Conservation (phyloP, 1,284 basidiomycete species). For the Trichosporon sp. region DNA sequence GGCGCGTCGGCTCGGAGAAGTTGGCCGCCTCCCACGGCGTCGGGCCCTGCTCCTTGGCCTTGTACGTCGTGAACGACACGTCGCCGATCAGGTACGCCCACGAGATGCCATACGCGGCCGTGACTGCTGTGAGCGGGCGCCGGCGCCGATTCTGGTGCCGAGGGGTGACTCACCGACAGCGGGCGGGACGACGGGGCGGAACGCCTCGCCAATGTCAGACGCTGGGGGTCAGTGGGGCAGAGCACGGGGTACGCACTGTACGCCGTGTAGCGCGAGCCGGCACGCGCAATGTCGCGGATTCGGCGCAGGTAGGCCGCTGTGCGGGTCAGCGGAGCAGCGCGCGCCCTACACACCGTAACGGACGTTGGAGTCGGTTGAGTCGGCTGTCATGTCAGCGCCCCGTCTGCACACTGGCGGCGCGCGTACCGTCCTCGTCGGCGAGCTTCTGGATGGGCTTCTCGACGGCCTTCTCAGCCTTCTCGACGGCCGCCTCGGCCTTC, state of each 20-base stretch:
- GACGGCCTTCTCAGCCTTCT: conserved; percentile 6
- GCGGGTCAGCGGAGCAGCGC: conserved; percentile 33
- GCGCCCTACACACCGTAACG: conserved; percentile 42
- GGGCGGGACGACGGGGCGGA: conserved; percentile 79
- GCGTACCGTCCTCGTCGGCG: conserved; percentile 9
- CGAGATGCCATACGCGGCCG: conserved; percentile 71
- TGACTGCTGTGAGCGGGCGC: conserved; percentile 28
- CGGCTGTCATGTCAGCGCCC: conserved; percentile 24
- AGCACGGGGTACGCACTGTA: conserved; percentile 57
- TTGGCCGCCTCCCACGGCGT: conserved; percentile 66
- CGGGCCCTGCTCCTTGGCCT: conserved; percentile 69
- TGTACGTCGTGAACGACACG: conserved; percentile 87
- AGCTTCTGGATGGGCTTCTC: conserved; percentile 5
- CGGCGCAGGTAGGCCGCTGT: conserved; percentile 73
- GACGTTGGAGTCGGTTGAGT: conserved; percentile 48
- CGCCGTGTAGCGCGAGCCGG: conserved; percentile 70
- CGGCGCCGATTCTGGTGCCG: not conserved
- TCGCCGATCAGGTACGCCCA: conserved; percentile 75
- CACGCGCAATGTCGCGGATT: conserved; percentile 68
- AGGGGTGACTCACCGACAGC: conserved; percentile 53
- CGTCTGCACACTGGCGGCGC: not conserved
- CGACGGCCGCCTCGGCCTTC: not conserved
- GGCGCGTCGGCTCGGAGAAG: conserved; percentile 69
- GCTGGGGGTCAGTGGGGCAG: conserved; percentile 52
- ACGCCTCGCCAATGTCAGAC: conserved; percentile 87